phyloP scores from a whole-genome alignment of 2,329 filamentous ascomycete species.

The Pleoardoris graminearum region DNA sequence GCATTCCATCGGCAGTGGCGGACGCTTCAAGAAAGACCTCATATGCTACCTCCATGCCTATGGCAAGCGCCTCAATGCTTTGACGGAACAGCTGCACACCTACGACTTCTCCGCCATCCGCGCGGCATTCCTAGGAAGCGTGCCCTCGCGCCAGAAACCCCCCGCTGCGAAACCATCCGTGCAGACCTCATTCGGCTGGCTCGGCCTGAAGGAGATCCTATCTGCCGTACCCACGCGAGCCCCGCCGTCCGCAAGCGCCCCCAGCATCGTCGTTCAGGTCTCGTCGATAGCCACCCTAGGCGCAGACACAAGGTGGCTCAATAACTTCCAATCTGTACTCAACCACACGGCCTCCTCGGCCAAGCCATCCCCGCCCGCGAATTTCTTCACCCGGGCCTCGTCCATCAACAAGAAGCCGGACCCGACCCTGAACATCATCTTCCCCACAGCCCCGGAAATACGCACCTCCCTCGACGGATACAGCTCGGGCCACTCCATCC shows the following conservation, averaged over 20 bases:
- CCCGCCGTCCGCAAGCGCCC: conserved; percentile 32
- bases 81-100: conserved; percentile 61
- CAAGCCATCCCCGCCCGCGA: conserved; percentile 8
- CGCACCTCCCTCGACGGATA: conserved; percentile 78
- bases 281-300: conserved; percentile 84
- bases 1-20: conserved; percentile 61
- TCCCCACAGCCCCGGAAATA: conserved; percentile 79
- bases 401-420: conserved; percentile 42
- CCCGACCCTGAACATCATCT: conserved; percentile 71
- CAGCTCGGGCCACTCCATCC: conserved; percentile 74
- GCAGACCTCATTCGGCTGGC: conserved; percentile 76
- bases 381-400: conserved; percentile 17
- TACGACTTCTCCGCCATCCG: conserved; percentile 73
- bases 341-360: conserved; percentile 9
- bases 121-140: conserved; percentile 76
- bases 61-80: conserved; percentile 57
- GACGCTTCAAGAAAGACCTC: conserved; percentile 75
- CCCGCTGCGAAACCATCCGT: conserved; percentile 47
- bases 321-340: conserved; percentile 53
- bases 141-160: conserved; percentile 68
- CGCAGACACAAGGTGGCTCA: conserved; percentile 71
- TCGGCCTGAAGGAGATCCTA: conserved; percentile 65
- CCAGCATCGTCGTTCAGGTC: conserved; percentile 62
- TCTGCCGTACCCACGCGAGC: conserved; percentile 48
- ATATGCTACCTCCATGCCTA: conserved; percentile 74